phyloP scores from a whole-genome alignment of 2,329 filamentous ascomycete genomes.

The Neofusicoccum parvum region DNA sequence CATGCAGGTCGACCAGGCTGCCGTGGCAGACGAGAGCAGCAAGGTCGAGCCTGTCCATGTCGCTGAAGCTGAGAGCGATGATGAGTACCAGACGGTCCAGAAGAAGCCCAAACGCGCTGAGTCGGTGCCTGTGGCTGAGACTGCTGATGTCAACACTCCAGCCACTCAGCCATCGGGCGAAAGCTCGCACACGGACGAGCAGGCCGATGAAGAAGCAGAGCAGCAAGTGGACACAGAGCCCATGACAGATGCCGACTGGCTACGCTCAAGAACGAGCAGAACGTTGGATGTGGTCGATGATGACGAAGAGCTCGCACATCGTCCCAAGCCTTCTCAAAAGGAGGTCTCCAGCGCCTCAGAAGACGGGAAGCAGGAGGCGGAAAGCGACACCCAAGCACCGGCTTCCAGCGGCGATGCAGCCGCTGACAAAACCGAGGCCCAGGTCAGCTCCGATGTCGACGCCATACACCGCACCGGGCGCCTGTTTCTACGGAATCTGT shows the following conservation, averaged over 20 bases:
- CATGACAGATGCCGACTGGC: conserved; percentile 84
- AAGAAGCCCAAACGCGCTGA: conserved; percentile 45
- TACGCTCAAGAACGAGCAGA: conserved; percentile 84
- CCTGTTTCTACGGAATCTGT: conserved; percentile 85
- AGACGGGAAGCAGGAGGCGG: conserved; percentile 18
- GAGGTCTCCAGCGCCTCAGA: conserved; percentile 17
- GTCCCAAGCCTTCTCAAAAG: conserved; percentile 20
- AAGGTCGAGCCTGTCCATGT: conserved; percentile 29
- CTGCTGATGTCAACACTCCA: background rate
- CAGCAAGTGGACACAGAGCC: conserved; percentile 32
- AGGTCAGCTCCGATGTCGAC: conserved; percentile 47
- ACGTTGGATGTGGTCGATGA: conserved; percentile 80
- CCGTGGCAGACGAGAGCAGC: conserved; percentile 25
- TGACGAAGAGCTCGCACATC: conserved; percentile 41
- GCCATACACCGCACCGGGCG: conserved; percentile 72
- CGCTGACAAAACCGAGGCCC: conserved; percentile 44
- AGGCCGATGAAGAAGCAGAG: conserved; percentile 24
- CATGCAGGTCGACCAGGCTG: conserved; percentile 27
- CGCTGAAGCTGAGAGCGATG: conserved; percentile 63
- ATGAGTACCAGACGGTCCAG: conserved; percentile 70
- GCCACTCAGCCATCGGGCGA: background rate
- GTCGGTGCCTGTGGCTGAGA: conserved; percentile 5
- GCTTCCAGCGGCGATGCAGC: conserved; percentile 27
- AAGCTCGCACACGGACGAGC: background rate
- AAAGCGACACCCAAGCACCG: conserved; percentile 15